phyloP scores from a whole-genome alignment of 2,329 filamentous ascomycete species.

The Penicillium crustosum region DNA sequence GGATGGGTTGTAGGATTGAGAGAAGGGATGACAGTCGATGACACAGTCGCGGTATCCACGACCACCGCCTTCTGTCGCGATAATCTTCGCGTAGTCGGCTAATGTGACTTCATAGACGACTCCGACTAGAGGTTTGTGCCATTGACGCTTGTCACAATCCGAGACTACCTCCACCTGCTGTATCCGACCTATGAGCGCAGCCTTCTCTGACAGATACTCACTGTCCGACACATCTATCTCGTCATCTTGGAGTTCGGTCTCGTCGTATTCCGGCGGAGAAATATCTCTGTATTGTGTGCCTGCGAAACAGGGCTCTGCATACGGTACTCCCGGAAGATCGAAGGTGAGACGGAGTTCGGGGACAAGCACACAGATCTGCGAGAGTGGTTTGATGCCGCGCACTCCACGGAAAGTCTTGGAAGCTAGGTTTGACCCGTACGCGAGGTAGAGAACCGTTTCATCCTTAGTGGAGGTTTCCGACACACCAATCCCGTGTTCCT shows the following conservation, averaged over 20 bases:
- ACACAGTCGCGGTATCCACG: constrained; percentile 79
- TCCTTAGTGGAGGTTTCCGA: constrained; percentile 11
- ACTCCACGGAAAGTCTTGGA: constrained; percentile 74
- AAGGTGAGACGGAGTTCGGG: constrained; percentile 78
- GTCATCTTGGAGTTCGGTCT: constrained; percentile 12
- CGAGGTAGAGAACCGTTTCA: constrained; percentile 71
- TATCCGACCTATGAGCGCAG: constrained; percentile 25
- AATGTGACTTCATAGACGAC: constrained; percentile 93
- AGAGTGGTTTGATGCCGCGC: constrained; percentile 78
- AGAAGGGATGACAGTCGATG: constrained; percentile 73
- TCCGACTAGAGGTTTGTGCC: constrained; percentile 82
- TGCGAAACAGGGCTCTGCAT: constrained; percentile 87
- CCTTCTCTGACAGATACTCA: constrained; percentile 34
- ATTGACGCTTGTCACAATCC: constrained; percentile 54
- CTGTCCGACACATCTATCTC: constrained; percentile 5
- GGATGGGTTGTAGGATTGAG: constrained; percentile 49
- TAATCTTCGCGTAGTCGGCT: constrained; percentile 78
- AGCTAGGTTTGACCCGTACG: constrained; percentile 88
- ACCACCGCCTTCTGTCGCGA: constrained; percentile 87
- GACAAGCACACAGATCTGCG: constrained; percentile 76
- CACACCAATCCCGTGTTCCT: constrained; percentile 15
- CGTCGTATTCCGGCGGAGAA: background rate
- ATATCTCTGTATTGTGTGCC: constrained; percentile 66
- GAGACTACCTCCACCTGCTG: constrained; percentile 34
- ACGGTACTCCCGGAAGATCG: constrained; percentile 81